phyloP scores from a whole-genome alignment of 805 yeast species.

The Brettanomyces sp. region DNA sequence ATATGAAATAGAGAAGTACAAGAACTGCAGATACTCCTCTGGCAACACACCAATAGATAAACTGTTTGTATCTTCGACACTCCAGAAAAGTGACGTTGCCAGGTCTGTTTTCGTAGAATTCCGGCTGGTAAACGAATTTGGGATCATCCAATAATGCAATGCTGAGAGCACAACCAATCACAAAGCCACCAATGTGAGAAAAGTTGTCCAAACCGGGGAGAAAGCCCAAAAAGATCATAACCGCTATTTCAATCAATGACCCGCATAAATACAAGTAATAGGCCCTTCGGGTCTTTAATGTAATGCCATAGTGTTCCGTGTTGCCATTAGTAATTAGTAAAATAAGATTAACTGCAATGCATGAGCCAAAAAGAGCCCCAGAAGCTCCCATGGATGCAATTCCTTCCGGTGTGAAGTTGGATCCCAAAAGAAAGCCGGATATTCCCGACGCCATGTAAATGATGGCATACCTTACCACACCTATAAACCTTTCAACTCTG shows the following conservation, averaged over 20 bases:
- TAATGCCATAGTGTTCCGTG: conserved; percentile 31
- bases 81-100: conserved; percentile 5
- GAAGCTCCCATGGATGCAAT: conserved; percentile 62
- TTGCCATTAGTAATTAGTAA: conserved; percentile 43
- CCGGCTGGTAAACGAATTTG: conserved; percentile 23
- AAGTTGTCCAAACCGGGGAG: conserved; percentile 71
- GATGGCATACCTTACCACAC: conserved; percentile 40
- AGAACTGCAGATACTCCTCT: conserved; percentile 37
- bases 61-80: conserved; percentile 26
- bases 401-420: conserved; percentile 61
- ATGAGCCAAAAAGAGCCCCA: conserved; percentile 60
- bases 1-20: conserved; percentile 40
- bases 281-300: conserved; percentile 25
- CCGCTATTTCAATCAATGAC: conserved; percentile 46
- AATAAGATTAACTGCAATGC: conserved; percentile 49
- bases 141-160: conserved; percentile 49
- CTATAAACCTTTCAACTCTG: conserved; percentile 48
- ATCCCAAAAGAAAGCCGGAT: conserved; percentile 58
- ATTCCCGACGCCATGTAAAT: conserved; percentile 56
- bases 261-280: conserved; percentile 37
- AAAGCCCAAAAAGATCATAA: conserved; percentile 54
- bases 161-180: conserved; percentile 46
- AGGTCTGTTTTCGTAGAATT: not conserved
- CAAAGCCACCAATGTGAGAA: conserved; percentile 68
- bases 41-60: conserved; percentile 44